Evolutionary conservation across 2,329 filamentous ascomycete genomes (phyloP), one percentile per base, ranked within the genome.

Genomic region (Penicillium crustosum): DNA sequence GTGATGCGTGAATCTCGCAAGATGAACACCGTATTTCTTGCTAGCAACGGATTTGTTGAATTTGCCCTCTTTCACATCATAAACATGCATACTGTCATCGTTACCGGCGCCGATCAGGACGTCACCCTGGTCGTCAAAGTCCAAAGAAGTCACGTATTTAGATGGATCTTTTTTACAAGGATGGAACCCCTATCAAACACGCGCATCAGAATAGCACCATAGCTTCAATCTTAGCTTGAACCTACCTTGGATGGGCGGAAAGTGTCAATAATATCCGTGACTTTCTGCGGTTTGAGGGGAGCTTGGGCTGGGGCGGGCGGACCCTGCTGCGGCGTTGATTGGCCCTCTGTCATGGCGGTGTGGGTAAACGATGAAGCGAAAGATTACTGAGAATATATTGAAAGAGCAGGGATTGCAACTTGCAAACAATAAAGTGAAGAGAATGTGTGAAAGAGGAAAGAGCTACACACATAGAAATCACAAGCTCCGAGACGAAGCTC

Each of bases 91-190:
- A 4, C 91, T 95, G 73, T 97, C 93, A 75, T 99, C 94, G 78
- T 91, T 92, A 65, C 93, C 90, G 6, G 92, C 91, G 0, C 93
- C 90, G 76, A 99, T 91, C 59, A 95, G 84, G 49, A 93, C 89
- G 75, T 97, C 92, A 74, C 94, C 94, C 43, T 90, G 89, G 78
- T 97, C 93, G 75, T 97, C 93, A 73, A 96, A 99, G 79, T 99
- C 93, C 67, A 99, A 85, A 2, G 93, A 97, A 9, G 94, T 89
- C 59, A 97, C 86, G 63, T 87, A 82, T 4, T 87, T 85, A 50
- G 65, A 68, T 53, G 61, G 63, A 42, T 77, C 78, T 65, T 71
- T 72, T 66, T 75, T 79, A 44, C 67, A 63, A 41, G 65, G 67
- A 57, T 66, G 69, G 61, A 73, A 78, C 3, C 66, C 62, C 73